Percentiles rank a stretch among this genome's conserved stretches.
phyloP scores from a whole-genome alignment of 192 early-diverging fungal genomes.

The Coemansia sp. region DNA sequence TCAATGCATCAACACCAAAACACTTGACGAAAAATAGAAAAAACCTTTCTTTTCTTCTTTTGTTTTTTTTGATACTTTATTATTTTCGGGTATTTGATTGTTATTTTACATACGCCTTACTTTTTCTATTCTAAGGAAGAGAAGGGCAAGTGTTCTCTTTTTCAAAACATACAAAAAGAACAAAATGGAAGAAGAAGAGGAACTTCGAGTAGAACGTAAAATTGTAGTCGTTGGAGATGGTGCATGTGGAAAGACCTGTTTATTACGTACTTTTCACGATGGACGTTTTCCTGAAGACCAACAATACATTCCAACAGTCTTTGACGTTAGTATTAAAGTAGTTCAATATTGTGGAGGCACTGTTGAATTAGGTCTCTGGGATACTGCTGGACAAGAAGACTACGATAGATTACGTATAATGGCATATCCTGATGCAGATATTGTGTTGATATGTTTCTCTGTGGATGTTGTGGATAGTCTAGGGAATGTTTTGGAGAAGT shows the following conservation, averaged over 20 bases:
- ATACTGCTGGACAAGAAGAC: conserved; percentile 97
- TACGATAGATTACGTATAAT: conserved; percentile 91
- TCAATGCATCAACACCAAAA: neutral
- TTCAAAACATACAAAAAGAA: too few relatives aligned
- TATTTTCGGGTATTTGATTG: conserved; percentile 3
- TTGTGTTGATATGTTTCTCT: conserved; percentile 91
- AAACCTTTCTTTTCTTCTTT: neutral
- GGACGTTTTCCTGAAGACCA: conserved; percentile 76
- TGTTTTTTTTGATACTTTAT: conserved; percentile 1
- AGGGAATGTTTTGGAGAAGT: conserved; percentile 67
- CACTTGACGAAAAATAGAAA: too few relatives aligned
- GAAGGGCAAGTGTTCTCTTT: too few relatives aligned
- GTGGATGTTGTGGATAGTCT: conserved; percentile 79
- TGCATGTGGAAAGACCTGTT: conserved; percentile 89
- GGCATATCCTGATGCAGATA: conserved; percentile 89
- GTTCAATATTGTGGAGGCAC: conserved; percentile 74
- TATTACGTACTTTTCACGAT: conserved; percentile 80
- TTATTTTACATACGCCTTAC: neutral
- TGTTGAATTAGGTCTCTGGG: conserved; percentile 92
- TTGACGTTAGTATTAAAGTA: conserved; percentile 91
- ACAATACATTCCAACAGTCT: conserved; percentile 84
- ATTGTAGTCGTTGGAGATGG: conserved; percentile 92
- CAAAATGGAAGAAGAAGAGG: neutral
- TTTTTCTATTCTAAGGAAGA: neutral
- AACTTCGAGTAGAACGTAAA: conserved; percentile 51